A percentile compares a stretch with the other conserved stretches of the same genome.
Evolutionary conservation across 768 basidiomycete species (phyloP).

Genomic region (Amanita rubescens): DNA sequence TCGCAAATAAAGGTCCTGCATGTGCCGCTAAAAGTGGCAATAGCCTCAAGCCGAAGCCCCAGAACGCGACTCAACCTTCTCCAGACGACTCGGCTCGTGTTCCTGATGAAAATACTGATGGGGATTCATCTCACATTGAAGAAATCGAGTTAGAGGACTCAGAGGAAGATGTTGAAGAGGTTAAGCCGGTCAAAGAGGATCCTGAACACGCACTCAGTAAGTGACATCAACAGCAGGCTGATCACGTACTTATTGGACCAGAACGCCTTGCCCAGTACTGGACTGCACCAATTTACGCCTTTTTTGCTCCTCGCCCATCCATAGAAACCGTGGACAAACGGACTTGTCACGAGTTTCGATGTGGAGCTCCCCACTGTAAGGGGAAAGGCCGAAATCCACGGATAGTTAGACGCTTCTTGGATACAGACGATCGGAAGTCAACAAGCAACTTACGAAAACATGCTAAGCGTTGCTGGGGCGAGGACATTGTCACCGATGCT

Average conservation of each 20-base stretch:
- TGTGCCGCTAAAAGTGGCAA: not conserved
- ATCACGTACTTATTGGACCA: not conserved
- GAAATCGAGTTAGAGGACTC: not conserved
- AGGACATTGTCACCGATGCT: constrained; percentile 14
- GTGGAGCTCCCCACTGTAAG: not conserved
- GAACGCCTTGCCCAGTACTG: constrained; percentile 4
- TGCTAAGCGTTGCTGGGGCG: constrained; percentile 21
- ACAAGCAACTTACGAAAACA: constrained; percentile 20
- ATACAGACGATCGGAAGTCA: constrained; percentile 8
- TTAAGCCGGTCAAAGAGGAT: not conserved
- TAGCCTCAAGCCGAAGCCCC: not conserved
- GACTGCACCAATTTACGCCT: constrained; percentile 10
- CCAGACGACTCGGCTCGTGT: not conserved
- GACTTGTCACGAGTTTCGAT: not conserved
- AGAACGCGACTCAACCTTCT: not conserved
- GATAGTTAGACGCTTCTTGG: constrained; percentile 4
- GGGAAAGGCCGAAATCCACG: not conserved
- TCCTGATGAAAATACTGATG: not conserved
- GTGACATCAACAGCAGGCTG: not conserved
- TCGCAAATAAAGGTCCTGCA: not conserved
- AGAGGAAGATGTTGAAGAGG: not conserved
- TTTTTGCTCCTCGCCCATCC: constrained; percentile 5
- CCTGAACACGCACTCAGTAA: not conserved
- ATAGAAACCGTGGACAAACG: not conserved
- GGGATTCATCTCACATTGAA: not conserved